phyloP scores from a whole-genome alignment of 139 green algal species.

The Axilococcus clingmanii region DNA sequence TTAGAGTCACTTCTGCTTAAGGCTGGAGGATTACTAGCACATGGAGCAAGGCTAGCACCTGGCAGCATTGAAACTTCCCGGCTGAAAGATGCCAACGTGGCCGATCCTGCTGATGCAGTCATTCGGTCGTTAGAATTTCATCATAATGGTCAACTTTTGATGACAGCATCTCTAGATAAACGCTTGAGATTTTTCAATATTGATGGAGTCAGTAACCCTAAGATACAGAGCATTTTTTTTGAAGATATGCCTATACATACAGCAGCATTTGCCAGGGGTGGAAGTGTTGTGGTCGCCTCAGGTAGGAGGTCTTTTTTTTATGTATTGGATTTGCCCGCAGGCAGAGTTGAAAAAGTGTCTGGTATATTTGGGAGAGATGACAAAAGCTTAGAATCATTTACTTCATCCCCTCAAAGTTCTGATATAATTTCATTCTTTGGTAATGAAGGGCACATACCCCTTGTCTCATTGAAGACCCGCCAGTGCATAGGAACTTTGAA shows the following conservation, averaged over 20 bases:
- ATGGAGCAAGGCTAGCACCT: conserved; percentile 18
- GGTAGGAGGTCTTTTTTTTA: conserved; percentile 81
- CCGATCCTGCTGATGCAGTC: conserved; percentile 25
- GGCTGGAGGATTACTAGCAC: conserved; percentile 27
- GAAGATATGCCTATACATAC: conserved; percentile 77
- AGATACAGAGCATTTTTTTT: conserved; percentile 70
- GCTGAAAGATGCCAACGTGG: conserved; percentile 66
- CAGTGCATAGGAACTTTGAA: conserved; percentile 68
- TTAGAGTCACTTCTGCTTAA: conserved; percentile 10
- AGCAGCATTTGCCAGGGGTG: conserved; percentile 63
- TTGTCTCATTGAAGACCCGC: conserved; percentile 63
- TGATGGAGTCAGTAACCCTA: conserved; percentile 49
- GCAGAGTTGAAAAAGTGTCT: conserved; percentile 47
- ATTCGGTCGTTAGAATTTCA: conserved; percentile 75
- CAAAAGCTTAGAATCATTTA: conserved; percentile 69
- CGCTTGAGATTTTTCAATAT: conserved; percentile 74
- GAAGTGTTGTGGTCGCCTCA: conserved; percentile 45
- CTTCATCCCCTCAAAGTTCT: conserved; percentile 27
- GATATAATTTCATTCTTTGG: conserved; percentile 72
- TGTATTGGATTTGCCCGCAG: conserved; percentile 63
- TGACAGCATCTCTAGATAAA: conserved; percentile 79
- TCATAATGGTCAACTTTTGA: conserved; percentile 66
- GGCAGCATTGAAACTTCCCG: conserved; percentile 55
- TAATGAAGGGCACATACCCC: conserved; percentile 47
- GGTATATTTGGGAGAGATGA: conserved; percentile 28